These are phyloP conservation scores for Rhododendron kiyosumense DNA, from an alignment of 148 eudicot genomes.

Conservation along the genomic window DNA sequence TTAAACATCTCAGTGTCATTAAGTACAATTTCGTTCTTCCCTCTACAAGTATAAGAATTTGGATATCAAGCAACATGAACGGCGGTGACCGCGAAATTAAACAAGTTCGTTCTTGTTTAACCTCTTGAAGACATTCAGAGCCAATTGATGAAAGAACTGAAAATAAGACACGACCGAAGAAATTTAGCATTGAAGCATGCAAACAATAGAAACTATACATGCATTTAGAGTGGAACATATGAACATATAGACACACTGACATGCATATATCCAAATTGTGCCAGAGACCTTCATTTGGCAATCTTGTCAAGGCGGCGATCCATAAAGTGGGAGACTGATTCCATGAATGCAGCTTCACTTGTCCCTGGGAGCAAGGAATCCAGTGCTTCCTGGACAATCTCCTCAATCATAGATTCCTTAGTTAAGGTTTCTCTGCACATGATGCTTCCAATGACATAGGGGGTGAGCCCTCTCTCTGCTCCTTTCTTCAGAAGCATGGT, in stretches of 20 bases:
- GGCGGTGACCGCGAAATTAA: neutral
- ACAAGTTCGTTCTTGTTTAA: neutral
- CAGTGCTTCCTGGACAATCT: constrained; percentile 56
- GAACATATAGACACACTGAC: neutral
- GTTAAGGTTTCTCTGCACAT: constrained; percentile 66
- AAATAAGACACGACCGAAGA: neutral
- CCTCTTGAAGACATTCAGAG: neutral
- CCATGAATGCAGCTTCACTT: constrained; percentile 59
- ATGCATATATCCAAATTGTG: neutral
- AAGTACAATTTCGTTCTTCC: neutral
- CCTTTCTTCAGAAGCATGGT: constrained; percentile 81
- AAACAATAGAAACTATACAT: neutral
- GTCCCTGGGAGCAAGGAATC: constrained; percentile 50
- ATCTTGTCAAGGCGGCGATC: constrained; percentile 55
- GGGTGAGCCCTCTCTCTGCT: constrained; percentile 53
- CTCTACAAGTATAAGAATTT: neutral
- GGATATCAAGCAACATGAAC: neutral
- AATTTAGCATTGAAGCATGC: neutral
- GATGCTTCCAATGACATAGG: constrained; percentile 60
- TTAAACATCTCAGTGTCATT: neutral
- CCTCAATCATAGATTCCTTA: constrained; percentile 59
- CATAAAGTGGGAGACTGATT: constrained; percentile 52
- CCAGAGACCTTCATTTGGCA: constrained; percentile 1
- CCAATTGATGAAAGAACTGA: neutral
- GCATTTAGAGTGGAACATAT: neutral